A percentile compares a stretch with the other conserved stretches of the same genome.
Conservation (phyloP, 2,329 filamentous ascomycete species). For the Huntiella abstrusa region DNA sequence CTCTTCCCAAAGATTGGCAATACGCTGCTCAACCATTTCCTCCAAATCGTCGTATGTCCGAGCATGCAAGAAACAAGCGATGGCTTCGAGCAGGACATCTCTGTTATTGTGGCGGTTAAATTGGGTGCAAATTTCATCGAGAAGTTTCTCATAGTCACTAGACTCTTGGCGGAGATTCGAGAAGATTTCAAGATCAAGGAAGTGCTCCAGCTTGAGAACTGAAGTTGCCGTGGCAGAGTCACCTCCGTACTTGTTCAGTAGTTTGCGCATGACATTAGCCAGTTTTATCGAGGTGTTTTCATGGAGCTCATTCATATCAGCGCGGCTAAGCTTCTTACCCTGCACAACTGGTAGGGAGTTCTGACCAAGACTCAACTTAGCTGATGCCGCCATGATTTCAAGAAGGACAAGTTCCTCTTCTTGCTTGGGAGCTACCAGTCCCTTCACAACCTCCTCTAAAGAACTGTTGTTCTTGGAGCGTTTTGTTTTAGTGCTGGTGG, state of each 20-base stretch:
- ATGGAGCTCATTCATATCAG: conserved; percentile 50
- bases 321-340: conserved; percentile 37
- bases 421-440: conserved; percentile 51
- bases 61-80: conserved; percentile 65
- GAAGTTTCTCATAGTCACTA: conserved; percentile 55
- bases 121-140: conserved; percentile 86
- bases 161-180: conserved; percentile 76
- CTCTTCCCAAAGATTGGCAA: conserved; percentile 74
- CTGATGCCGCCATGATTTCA: conserved; percentile 67
- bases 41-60: conserved; percentile 74
- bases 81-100: conserved; percentile 67
- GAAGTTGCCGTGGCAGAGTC: conserved; percentile 68
- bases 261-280: conserved; percentile 58
- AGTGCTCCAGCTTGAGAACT: conserved; percentile 69
- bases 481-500: conserved; percentile 33
- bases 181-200: conserved; percentile 73
- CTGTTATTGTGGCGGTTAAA: conserved; percentile 86
- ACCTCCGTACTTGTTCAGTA: conserved; percentile 89
- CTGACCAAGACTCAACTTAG: conserved; percentile 52
- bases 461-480: conserved; percentile 26
- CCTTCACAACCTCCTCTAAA: conserved; percentile 45
- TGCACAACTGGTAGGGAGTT: conserved; percentile 13
- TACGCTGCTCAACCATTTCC: conserved; percentile 63
- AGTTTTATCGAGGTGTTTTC: conserved; percentile 65
- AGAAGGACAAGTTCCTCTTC: conserved; percentile 71